Evolutionary conservation across 1,139 yeast genomes (phyloP).

Genomic region (Candida pseudocylindracea): DNA sequence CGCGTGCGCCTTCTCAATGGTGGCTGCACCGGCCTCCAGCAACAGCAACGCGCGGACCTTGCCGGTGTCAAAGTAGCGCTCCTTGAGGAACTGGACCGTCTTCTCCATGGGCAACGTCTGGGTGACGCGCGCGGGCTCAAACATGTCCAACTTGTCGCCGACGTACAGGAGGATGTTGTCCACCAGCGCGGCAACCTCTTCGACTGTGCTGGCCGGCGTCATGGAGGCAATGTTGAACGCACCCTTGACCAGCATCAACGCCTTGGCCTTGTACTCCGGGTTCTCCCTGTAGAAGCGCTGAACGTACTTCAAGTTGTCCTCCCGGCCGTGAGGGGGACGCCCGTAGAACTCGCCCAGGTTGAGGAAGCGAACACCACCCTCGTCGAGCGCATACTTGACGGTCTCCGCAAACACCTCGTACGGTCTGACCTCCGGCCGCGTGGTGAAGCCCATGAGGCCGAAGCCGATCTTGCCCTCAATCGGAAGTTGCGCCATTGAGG

Average conservation of each 20-base stretch:
- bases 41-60: slow-evolving; percentile 43
- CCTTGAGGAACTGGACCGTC: slow-evolving; percentile 24
- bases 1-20: slow-evolving; percentile 29
- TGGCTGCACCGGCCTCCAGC: slow-evolving; percentile 42
- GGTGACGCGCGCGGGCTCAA: slow-evolving; percentile 52
- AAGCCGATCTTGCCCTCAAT: slow-evolving; percentile 18
- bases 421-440: slow-evolving; percentile 23
- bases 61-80: slow-evolving; percentile 25
- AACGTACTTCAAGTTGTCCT: slow-evolving; percentile 19
- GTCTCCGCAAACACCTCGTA: slow-evolving; percentile 21
- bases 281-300: slow-evolving; percentile 24
- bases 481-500: neutral
- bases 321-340: slow-evolving; percentile 10
- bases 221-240: slow-evolving; percentile 15
- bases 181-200: slow-evolving; percentile 24
- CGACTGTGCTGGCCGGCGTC: slow-evolving; percentile 26
- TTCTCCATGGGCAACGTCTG: slow-evolving; percentile 21
- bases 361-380: slow-evolving; percentile 28
- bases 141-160: slow-evolving; percentile 9
- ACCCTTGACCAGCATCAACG: slow-evolving; percentile 46
- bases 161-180: slow-evolving; percentile 16
- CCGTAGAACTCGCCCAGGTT: slow-evolving; percentile 76
- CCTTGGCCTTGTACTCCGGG: slow-evolving; percentile 2
- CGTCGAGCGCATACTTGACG: slow-evolving; percentile 9
- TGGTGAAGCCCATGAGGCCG: slow-evolving; percentile 46